phyloP scores from a whole-genome alignment of 306 rosid genomes.

The Dryas octopetala region DNA sequence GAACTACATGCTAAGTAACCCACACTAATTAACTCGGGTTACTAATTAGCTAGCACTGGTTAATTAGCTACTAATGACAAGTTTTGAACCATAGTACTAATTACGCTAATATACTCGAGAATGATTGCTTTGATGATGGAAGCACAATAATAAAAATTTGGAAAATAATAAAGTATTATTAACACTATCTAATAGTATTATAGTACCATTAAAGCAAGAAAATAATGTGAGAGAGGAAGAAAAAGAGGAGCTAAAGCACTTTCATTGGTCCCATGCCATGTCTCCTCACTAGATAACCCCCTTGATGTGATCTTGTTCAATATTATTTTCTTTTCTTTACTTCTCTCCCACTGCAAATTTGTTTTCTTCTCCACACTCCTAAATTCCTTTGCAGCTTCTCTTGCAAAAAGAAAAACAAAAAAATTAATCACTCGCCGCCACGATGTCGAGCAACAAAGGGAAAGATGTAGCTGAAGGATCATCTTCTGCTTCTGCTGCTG shows the following conservation, averaged over 20 bases:
- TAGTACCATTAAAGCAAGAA: constrained; percentile 56
- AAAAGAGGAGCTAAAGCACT: constrained; percentile 51
- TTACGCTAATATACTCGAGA: constrained; percentile 30
- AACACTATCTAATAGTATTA: constrained; percentile 40
- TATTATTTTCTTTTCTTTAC: constrained; percentile 6
- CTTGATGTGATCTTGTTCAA: constrained; percentile 40
- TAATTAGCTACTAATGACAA: neutral
- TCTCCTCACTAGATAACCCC: constrained; percentile 43
- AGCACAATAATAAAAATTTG: constrained; percentile 34
- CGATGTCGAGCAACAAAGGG: constrained; percentile 46
- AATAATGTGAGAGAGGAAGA: constrained; percentile 39
- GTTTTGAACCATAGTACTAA: constrained; percentile 18
- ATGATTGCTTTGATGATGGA: constrained; percentile 45
- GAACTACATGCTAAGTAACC: constrained; percentile 12
- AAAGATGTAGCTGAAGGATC: constrained; percentile 55
- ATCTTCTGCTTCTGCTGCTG: constrained; percentile 10
- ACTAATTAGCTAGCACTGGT: neutral
- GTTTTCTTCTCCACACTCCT: constrained; percentile 17
- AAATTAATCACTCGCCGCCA: neutral
- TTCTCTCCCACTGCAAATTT: constrained; percentile 16
- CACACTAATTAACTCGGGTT: constrained; percentile 15
- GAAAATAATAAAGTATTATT: constrained; percentile 29
- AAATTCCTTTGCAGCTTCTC: constrained; percentile 6
- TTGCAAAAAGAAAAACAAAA: neutral
- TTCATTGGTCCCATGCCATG: constrained; percentile 48